phyloP scores from a whole-genome alignment of 2,329 filamentous ascomycete genomes.

The Claviceps fusiformis region DNA sequence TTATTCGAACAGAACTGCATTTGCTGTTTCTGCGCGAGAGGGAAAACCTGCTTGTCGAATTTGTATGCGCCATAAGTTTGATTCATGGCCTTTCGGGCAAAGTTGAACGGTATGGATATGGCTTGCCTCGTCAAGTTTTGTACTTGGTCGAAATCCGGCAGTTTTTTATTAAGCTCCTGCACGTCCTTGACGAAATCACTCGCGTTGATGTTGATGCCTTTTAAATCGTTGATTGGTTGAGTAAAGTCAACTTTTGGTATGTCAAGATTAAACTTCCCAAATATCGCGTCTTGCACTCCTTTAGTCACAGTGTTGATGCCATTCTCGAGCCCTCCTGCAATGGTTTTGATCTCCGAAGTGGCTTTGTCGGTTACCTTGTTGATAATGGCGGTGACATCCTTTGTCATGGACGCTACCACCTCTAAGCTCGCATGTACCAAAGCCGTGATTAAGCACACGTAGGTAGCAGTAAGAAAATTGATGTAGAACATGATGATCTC shows the following conservation, averaged over 20 bases:
- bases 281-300: conserved; percentile 30
- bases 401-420: conserved; percentile 41
- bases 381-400: conserved; percentile 37
- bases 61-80: conserved; percentile 56
- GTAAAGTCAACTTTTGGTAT: conserved; percentile 50
- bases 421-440: conserved; percentile 68
- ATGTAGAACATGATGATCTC: conserved; percentile 84
- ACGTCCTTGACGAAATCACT: conserved; percentile 55
- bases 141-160: conserved; percentile 74
- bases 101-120: conserved; percentile 67
- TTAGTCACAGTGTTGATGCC: conserved; percentile 37
- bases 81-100: conserved; percentile 62
- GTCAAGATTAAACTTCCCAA: conserved; percentile 32
- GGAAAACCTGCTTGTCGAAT: conserved; percentile 68
- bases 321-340: conserved; percentile 33
- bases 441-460: conserved; percentile 77
- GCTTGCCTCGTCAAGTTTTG: conserved; percentile 66
- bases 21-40: conserved; percentile 68
- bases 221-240: conserved; percentile 49
- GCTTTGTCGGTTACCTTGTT: conserved; percentile 40
- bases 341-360: conserved; percentile 42
- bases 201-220: conserved; percentile 54
- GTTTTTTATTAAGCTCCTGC: conserved; percentile 57
- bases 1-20: conserved; percentile 84
- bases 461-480: conserved; percentile 80